Evolutionary conservation across 176 grass and related monocot genomes (phyloP).

Genomic region (Rhynchospora pubera): DNA sequence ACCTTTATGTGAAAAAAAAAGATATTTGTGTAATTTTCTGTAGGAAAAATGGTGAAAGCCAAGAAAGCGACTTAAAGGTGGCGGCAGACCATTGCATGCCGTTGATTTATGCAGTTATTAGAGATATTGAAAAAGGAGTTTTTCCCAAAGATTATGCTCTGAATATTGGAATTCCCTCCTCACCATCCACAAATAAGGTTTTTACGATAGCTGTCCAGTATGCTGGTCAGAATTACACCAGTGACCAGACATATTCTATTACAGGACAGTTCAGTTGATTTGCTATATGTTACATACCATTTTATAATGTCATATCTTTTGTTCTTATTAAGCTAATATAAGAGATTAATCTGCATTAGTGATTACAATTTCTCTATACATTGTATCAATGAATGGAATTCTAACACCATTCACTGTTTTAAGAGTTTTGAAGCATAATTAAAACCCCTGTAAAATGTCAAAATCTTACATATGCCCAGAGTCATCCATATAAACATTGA

Average conservation of each 20-base stretch:
- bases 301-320: too few relatives aligned
- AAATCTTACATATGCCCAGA: background rate
- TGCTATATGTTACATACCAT: background rate
- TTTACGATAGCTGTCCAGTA: background rate
- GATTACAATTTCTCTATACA: constrained; percentile 13
- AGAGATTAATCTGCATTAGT: background rate
- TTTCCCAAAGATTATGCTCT: constrained; percentile 55
- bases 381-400: background rate
- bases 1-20: constrained; percentile 10
- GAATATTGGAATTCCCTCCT: constrained; percentile 53
- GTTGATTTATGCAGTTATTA: constrained; percentile 53
- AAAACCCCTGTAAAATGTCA: background rate
- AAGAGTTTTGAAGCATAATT: background rate
- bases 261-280: background rate
- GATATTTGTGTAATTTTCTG: constrained; percentile 20
- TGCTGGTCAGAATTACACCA: background rate
- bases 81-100: constrained; percentile 52
- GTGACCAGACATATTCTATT: background rate
- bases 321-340: too few relatives aligned
- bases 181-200: constrained; percentile 54
- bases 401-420: background rate
- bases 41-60: constrained; percentile 60
- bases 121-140: constrained; percentile 50
- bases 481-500: background rate
- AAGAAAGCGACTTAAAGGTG: constrained; percentile 58